Conservation (phyloP, 768 basidiomycete genomes). For the Suillus sp. region DNA sequence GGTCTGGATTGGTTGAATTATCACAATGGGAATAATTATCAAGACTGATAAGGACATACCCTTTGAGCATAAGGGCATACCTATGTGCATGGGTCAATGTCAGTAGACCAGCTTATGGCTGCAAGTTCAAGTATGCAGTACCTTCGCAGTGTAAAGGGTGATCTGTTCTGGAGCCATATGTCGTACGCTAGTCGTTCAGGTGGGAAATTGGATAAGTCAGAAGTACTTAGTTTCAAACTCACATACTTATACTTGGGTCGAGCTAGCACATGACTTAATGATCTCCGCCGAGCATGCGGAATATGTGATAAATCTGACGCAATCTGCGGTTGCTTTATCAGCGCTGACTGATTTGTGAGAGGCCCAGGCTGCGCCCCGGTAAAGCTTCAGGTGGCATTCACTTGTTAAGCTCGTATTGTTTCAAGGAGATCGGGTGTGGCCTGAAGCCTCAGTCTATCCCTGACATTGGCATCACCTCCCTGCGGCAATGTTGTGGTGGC, state of each 20-base stretch:
- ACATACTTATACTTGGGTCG: not conserved
- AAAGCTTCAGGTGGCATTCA: not conserved
- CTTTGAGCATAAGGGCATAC: conserved; percentile 63
- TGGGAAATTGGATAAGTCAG: not conserved
- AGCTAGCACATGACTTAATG: not conserved
- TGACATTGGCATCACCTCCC: no score
- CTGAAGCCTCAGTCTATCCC: not conserved
- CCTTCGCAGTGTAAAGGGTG: conserved; percentile 52
- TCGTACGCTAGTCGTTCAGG: not conserved
- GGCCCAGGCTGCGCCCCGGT: no score
- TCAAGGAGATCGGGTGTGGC: not conserved
- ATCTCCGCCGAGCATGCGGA: not conserved
- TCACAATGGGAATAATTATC: not conserved
- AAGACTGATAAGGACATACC: conserved; percentile 33
- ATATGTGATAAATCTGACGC: not conserved
- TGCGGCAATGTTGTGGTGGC: no score
- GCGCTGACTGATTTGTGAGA: not conserved
- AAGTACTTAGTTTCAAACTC: not conserved
- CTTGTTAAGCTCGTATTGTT: not conserved
- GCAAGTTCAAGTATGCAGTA: conserved; percentile 18
- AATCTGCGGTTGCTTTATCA: not conserved
- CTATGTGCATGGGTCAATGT: conserved; percentile 31
- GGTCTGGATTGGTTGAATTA: conserved; percentile 35
- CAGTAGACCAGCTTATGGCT: not conserved
- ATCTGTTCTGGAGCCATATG: conserved; percentile 27